These are phyloP conservation scores for Ehretia macrophylla DNA, from an alignment of 257 asterid species.

Conservation along the genomic window DNA sequence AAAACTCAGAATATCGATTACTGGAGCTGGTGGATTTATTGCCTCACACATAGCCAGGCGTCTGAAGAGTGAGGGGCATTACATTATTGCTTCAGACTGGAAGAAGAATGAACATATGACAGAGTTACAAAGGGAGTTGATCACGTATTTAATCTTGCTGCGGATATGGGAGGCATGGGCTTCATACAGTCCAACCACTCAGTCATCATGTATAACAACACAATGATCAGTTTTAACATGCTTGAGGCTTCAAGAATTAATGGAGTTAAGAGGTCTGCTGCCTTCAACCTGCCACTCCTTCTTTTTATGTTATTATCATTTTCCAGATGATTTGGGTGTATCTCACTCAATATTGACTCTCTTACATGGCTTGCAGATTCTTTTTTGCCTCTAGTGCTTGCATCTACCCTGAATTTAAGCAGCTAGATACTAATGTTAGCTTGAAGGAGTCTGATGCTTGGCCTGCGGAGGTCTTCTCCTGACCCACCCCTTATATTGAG, in stretches of 20 bases:
- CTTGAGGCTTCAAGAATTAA: conserved; percentile 78
- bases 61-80: conserved; percentile 75
- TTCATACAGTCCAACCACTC: conserved; percentile 89
- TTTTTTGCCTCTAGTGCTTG: conserved; percentile 90
- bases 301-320: not conserved
- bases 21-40: conserved; percentile 85
- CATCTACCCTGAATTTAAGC: conserved; percentile 87
- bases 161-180: conserved; percentile 95
- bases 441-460: conserved; percentile 88
- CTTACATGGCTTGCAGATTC: conserved; percentile 40
- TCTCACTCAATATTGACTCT: not conserved
- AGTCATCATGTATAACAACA: conserved; percentile 82
- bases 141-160: conserved; percentile 86
- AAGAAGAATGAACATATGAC: conserved; percentile 88
- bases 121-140: conserved; percentile 60
- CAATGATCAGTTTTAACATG: conserved; percentile 89
- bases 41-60: conserved; percentile 89
- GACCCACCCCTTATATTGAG: conserved; percentile 5
- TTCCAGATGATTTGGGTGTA: not conserved
- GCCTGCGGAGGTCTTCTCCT: conserved; percentile 77
- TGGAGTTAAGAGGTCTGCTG: conserved; percentile 60
- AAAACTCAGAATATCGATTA: conserved; percentile 69
- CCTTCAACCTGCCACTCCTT: conserved; percentile 12
- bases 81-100: conserved; percentile 86
- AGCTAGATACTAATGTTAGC: conserved; percentile 84